Base-by-base conservation (phyloP, 2,329 filamentous ascomycete species). In the Beauveria sp. region DNA sequence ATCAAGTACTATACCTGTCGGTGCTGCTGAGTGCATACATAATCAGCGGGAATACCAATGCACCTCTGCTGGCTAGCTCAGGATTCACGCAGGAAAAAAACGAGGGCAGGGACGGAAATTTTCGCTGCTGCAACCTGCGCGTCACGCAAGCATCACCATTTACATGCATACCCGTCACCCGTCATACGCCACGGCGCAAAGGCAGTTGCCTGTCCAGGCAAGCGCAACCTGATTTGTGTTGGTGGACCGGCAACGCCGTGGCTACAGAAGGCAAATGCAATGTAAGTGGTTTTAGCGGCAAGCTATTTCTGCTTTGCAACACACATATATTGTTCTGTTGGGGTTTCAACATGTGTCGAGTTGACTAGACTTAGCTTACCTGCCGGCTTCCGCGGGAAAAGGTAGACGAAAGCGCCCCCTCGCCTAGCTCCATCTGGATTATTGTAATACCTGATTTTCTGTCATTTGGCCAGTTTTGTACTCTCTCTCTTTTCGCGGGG, bases 121-220 rank as follows among this genome's bases (percentile, higher is more conserved):
- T 46, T 26, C 20, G 20, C 14, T 37, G 44, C 43, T 47, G 55
- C 30, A 48, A 22, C 20, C 44, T 57, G 44, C 22, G 34, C 55
- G 55, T 58, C 55, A 58, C 55, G 30, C 20, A 40, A 50, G 46
- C 55, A 58, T 58, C 55, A 51, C 55, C 55, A 58, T 30, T 40
- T 51, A 58, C 46, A 58, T 41, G 55, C 55, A 41, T n/a, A 30
- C 50, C 34, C 20, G 46, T 50, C 41, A 47, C 55, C 26, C 24
- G 55, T 16, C 43, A 3, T 14, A 54, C 55, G 55, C 55, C 55
- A 48, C 55, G 2, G 14, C 30, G 5, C 22, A 57, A n/a, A 40
- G 34, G 16, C 55, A 48, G 40, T 48, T 57, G 44, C 43, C 44
- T 57, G 55, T 57, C 12, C 20, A 12, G 55, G 55, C 28, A 57